Evolutionary conservation across 2,329 filamentous ascomycete species (phyloP).

Genomic region (Colletotrichum tamarilloi): DNA sequence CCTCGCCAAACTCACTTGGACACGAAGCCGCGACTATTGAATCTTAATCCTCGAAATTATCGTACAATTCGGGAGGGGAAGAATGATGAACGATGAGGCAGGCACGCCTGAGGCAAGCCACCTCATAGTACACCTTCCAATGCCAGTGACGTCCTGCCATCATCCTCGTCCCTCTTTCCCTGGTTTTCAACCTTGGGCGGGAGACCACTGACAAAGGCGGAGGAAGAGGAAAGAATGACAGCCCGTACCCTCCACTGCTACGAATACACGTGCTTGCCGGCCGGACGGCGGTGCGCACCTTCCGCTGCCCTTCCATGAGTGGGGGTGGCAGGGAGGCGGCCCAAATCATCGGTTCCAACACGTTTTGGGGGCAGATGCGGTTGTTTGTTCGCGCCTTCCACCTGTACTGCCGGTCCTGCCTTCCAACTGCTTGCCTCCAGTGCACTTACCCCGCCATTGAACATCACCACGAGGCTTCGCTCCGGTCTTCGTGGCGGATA

Average conservation of each 20-base stretch:
- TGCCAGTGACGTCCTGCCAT: neutral
- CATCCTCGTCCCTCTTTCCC: neutral
- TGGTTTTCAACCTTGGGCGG: neutral
- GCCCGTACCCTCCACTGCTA: no score
- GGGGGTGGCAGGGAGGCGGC: neutral
- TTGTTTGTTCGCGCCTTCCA: neutral
- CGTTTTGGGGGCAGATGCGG: neutral
- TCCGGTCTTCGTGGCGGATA: neutral
- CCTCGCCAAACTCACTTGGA: neutral
- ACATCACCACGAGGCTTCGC: neutral
- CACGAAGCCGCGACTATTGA: neutral
- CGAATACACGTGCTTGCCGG: neutral
- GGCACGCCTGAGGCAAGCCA: neutral
- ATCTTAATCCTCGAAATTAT: neutral
- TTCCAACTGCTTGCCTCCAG: neutral
- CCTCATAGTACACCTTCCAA: neutral
- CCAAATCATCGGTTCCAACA: neutral
- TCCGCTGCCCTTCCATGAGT: neutral
- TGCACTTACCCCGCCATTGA: neutral
- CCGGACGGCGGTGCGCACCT: neutral
- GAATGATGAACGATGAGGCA: neutral
- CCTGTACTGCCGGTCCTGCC: no score
- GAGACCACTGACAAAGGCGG: neutral
- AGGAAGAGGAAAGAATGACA: neutral
- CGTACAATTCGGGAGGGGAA: neutral